These are phyloP conservation scores for Mollisiaceae sp. DNA, from an alignment of 2,329 filamentous ascomycete species.

Conservation along the genomic window DNA sequence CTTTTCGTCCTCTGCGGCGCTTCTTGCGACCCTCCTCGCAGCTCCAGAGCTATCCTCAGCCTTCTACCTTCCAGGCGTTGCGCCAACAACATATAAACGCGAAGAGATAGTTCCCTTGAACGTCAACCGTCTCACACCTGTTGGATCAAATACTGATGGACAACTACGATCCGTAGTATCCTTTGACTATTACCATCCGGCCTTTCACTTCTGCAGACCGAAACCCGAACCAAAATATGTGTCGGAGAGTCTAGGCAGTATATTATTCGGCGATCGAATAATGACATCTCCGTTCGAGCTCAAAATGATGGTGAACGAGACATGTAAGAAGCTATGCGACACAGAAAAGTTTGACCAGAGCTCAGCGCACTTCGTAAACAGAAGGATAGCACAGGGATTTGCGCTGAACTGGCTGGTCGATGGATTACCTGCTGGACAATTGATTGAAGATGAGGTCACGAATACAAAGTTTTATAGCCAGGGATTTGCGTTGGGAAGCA, in stretches of 20 bases:
- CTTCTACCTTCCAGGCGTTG: conserved; percentile 96
- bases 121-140: conserved; percentile 91
- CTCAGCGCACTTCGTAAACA: conserved; percentile 80
- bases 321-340: conserved; percentile 81
- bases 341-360: conserved; percentile 67
- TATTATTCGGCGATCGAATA: conserved; percentile 95
- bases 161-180: conserved; percentile 91
- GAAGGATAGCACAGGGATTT: conserved; percentile 82
- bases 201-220: conserved; percentile 88
- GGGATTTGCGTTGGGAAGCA: conserved; percentile 80
- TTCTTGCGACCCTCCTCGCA: conserved; percentile 56
- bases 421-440: conserved; percentile 87
- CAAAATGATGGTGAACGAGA: conserved; percentile 84
- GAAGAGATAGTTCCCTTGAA: conserved; percentile 83
- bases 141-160: conserved; percentile 76
- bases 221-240: conserved; percentile 77
- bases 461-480: conserved; percentile 86
- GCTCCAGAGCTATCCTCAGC: conserved; percentile 63
- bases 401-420: conserved; percentile 97
- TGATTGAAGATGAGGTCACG: conserved; percentile 77
- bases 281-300: conserved; percentile 94
- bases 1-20: conserved; percentile 49
- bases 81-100: conserved; percentile 86
- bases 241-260: conserved; percentile 90
- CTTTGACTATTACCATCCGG: conserved; percentile 92